A percentile compares a stretch with the other conserved stretches of the same genome.
Evolutionary conservation across 768 basidiomycete genomes (phyloP).

Genomic region (Auricularia sp.): DNA sequence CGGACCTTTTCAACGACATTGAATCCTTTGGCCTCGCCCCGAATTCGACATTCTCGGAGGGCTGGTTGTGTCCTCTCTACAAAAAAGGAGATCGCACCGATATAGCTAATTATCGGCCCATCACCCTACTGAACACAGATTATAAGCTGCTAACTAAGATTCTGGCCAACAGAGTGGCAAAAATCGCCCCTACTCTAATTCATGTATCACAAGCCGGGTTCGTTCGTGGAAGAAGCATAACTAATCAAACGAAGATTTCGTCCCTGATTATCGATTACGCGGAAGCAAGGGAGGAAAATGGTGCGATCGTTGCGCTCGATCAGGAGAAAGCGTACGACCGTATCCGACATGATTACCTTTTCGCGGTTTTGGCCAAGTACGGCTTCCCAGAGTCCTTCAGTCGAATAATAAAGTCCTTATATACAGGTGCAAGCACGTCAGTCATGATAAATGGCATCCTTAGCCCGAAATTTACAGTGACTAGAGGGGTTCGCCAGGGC

Average conservation of each 20-base stretch:
- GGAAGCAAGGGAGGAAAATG: slow-evolving; percentile 11
- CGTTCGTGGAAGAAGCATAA: slow-evolving; percentile 22
- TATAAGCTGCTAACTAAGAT: slow-evolving; percentile 24
- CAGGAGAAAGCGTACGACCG: slow-evolving; percentile 16
- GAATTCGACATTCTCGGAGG: slow-evolving; percentile 16
- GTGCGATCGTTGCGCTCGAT: slow-evolving; percentile 10
- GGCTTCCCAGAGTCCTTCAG: slow-evolving; percentile 12
- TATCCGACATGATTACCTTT: slow-evolving; percentile 13
- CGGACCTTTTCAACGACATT: slow-evolving; percentile 39
- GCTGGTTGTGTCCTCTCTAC: slow-evolving; percentile 29
- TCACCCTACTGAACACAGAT: slow-evolving; percentile 18
- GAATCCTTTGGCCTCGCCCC: slow-evolving; percentile 14
- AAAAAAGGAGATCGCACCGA: slow-evolving; percentile 24
- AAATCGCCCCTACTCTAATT: slow-evolving; percentile 11
- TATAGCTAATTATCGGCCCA: no score
- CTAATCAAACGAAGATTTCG: slow-evolving; percentile 23
- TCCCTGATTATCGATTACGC: slow-evolving; percentile 11
- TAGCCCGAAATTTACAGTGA: slow-evolving; percentile 18
- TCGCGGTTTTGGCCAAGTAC: slow-evolving; percentile 3
- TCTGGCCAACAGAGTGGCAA: slow-evolving; percentile 13
- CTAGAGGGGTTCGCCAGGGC: slow-evolving; percentile 28
- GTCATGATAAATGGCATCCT: slow-evolving; percentile 26
- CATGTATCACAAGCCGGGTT: slow-evolving; percentile 34
- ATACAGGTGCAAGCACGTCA: slow-evolving; percentile 18
- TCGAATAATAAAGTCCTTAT: slow-evolving; percentile 20